Conservation (phyloP, 2,329 filamentous ascomycete species). For the Diaporthe australafricana region DNA sequence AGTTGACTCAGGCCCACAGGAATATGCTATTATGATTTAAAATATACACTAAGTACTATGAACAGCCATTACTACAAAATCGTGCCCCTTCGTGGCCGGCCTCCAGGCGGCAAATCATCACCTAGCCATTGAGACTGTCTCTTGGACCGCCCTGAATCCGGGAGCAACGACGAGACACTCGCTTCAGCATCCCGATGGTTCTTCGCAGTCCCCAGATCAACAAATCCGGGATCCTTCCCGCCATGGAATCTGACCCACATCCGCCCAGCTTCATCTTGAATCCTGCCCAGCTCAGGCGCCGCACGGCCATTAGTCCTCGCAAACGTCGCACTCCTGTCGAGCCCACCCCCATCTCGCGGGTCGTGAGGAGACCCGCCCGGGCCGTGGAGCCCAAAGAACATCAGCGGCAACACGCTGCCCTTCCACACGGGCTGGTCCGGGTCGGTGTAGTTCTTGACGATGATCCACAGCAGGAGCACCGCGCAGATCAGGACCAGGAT, state of each 20-base stretch:
- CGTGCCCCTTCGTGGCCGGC: background rate
- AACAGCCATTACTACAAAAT: background rate
- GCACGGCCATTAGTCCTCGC: constrained; percentile 24
- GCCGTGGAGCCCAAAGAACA: constrained; percentile 36
- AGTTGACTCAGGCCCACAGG: background rate
- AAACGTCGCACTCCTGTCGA: background rate
- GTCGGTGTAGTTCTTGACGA: constrained; percentile 36
- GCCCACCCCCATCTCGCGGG: background rate
- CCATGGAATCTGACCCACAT: constrained; percentile 37
- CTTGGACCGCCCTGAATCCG: background rate
- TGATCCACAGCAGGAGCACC: constrained; percentile 35
- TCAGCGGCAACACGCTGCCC: constrained; percentile 35
- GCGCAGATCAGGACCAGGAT: constrained; percentile 34
- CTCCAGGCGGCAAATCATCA: background rate
- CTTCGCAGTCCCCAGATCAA: constrained; percentile 1
- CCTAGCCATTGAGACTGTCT: background rate
- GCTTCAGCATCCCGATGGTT: constrained; percentile 14
- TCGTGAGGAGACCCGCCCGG: background rate
- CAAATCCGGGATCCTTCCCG: constrained; percentile 32
- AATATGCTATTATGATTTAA: background rate
- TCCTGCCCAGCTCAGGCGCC: constrained; percentile 32
- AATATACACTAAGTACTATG: background rate
- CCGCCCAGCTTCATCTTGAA: constrained; percentile 29
- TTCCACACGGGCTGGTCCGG: constrained; percentile 40
- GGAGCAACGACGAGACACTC: background rate